These are phyloP conservation scores for Cercospora sp. DNA, from an alignment of 2,329 filamentous ascomycete species.

Conservation along the genomic window DNA sequence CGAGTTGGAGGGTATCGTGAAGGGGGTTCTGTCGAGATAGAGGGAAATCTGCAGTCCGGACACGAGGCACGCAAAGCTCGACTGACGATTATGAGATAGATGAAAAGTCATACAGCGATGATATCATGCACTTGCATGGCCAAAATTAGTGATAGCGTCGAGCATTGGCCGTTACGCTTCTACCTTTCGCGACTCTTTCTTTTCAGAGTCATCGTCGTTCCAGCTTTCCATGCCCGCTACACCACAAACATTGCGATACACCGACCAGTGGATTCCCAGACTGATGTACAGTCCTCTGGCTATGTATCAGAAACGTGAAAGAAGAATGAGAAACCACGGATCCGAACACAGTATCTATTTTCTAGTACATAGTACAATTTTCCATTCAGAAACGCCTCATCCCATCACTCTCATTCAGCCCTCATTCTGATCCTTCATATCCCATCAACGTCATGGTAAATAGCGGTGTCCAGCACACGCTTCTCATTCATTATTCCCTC, in stretches of 20 bases:
- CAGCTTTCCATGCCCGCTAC: neutral
- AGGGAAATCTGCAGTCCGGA: neutral
- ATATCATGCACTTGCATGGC: neutral
- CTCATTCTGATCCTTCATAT: neutral
- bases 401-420: neutral
- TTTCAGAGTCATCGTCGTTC: neutral
- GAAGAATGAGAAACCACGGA: neutral
- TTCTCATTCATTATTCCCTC: neutral
- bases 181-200: neutral
- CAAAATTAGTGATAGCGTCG: neutral
- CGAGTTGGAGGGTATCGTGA: conserved; percentile 57
- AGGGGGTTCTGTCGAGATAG: conserved; percentile 47
- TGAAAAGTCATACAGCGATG: neutral
- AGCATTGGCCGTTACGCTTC: neutral
- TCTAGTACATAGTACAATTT: neutral
- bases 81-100: neutral
- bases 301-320: neutral
- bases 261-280: neutral
- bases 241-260: neutral
- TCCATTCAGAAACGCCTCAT: neutral
- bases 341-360: neutral
- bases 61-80: neutral
- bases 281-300: neutral
- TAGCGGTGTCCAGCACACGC: neutral
- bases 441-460: neutral